Percentiles rank a stretch among this genome's conserved stretches.
Evolutionary conservation across 441 rosid genomes (phyloP).

Genomic region (Manihot esculenta): DNA sequence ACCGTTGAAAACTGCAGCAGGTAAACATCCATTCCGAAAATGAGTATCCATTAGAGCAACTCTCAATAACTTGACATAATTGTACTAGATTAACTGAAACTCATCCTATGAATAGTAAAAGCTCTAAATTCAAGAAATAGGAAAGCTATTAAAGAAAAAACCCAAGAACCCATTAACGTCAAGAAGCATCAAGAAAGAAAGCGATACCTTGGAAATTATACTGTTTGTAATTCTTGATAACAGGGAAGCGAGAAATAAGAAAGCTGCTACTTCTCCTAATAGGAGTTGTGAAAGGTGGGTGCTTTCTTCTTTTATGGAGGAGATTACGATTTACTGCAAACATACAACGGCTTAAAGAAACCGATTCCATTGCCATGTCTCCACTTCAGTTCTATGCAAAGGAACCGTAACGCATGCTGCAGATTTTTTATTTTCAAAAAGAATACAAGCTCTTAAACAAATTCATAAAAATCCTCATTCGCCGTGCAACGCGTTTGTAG

Average conservation of each 20-base stretch:
- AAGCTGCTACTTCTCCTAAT: slow-evolving; percentile 24
- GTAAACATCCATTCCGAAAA: no score
- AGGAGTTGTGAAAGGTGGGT: slow-evolving; percentile 16
- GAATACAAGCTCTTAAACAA: no score
- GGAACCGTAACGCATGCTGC: no score
- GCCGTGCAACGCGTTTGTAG: no score
- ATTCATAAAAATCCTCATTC: no score
- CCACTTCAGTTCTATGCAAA: no score
- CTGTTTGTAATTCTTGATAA: slow-evolving; percentile 35
- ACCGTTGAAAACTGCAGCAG: not conserved
- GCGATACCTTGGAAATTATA: slow-evolving; percentile 55
- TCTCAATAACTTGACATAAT: no score
- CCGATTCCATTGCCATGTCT: slow-evolving; percentile 31
- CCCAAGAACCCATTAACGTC: not conserved
- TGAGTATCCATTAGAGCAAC: no score
- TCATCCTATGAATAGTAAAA: not conserved
- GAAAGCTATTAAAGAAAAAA: not conserved
- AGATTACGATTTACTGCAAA: slow-evolving; percentile 20
- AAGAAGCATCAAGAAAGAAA: not conserved
- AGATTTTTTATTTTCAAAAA: no score
- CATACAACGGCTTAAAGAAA: slow-evolving; percentile 21
- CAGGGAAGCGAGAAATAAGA: slow-evolving; percentile 15
- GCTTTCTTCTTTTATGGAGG: not conserved
- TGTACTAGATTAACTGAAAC: not conserved
- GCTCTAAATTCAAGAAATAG: not conserved